phyloP scores from a whole-genome alignment of 108 stramenopile genomes.

The Schizochytrium sp. region DNA sequence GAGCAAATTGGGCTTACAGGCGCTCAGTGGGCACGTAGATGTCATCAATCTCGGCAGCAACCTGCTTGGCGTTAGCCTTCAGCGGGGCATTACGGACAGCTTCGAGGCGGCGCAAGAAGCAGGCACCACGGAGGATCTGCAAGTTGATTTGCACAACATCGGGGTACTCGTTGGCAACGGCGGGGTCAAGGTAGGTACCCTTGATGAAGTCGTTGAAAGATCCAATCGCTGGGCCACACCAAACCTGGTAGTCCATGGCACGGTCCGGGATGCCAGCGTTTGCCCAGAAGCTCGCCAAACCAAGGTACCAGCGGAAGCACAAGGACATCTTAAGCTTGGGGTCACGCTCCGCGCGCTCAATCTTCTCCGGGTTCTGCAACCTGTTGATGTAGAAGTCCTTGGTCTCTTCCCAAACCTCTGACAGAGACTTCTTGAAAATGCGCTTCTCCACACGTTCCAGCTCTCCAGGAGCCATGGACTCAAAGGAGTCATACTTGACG shows the following conservation, averaged over 20 bases:
- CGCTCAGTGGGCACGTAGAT: not conserved
- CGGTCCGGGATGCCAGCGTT: slow-evolving; percentile 2
- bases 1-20: not conserved
- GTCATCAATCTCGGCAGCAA: not conserved
- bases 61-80: not conserved
- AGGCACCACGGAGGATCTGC: slow-evolving; percentile 41
- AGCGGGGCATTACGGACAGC: not conserved
- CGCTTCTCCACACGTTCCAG: slow-evolving; percentile 35
- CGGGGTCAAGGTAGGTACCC: slow-evolving; percentile 27
- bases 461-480: slow-evolving; percentile 33
- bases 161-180: not conserved
- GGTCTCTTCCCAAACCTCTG: slow-evolving; percentile 36
- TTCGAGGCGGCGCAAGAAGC: slow-evolving; percentile 36
- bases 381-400: slow-evolving; percentile 36
- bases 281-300: slow-evolving; percentile 27
- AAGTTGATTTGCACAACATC: not conserved
- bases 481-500: slow-evolving; percentile 17
- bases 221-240: slow-evolving; percentile 30
- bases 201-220: slow-evolving; percentile 41
- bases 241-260: slow-evolving; percentile 49
- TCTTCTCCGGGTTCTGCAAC: slow-evolving; percentile 42
- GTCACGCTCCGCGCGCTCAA: slow-evolving; percentile 33
- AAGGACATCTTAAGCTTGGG: slow-evolving; percentile 40
- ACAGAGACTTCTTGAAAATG: not conserved
- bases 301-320: slow-evolving; percentile 33